Conservation (phyloP, 75 land plant genomes). For the Azolla pinnata region DNA sequence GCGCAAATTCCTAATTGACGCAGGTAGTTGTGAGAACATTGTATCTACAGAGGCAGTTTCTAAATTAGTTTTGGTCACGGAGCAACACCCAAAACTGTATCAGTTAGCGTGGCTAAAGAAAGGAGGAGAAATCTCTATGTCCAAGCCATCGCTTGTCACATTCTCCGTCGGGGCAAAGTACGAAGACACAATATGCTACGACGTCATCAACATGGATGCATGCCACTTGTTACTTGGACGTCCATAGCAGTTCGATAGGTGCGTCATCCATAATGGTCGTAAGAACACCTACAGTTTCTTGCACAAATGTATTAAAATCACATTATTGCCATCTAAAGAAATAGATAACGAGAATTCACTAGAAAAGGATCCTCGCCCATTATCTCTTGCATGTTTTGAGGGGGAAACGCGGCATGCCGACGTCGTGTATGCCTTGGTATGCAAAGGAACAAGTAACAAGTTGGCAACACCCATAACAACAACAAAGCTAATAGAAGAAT, state of each 20-base stretch:
- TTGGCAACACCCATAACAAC: background rate
- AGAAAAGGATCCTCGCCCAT: background rate
- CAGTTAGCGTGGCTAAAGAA: too few species aligned
- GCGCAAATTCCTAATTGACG: too few species aligned
- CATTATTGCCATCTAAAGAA: background rate
- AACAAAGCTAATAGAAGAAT: background rate
- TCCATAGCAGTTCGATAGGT: constrained; percentile 12
- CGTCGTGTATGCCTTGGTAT: background rate
- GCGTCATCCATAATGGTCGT: constrained; percentile 1
- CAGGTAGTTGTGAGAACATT: too few species aligned
- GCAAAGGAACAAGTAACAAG: background rate
- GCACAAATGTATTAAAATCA: background rate
- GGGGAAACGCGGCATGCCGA: background rate
- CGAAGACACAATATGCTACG: constrained; percentile 8
- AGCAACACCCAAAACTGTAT: too few species aligned
- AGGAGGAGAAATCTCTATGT: too few species aligned
- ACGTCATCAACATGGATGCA: constrained; percentile 15
- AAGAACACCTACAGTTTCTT: constrained; percentile 2
- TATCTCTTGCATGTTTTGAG: background rate
- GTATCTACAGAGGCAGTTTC: too few species aligned
- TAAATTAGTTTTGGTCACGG: too few species aligned
- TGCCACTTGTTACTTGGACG: constrained; percentile 11
- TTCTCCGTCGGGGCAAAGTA: constrained; percentile 1
- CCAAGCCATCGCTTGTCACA: too few species aligned
- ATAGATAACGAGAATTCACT: background rate